These are phyloP conservation scores for Kondoa subrosea DNA, from an alignment of 768 basidiomycete genomes.

Conservation along the genomic window DNA sequence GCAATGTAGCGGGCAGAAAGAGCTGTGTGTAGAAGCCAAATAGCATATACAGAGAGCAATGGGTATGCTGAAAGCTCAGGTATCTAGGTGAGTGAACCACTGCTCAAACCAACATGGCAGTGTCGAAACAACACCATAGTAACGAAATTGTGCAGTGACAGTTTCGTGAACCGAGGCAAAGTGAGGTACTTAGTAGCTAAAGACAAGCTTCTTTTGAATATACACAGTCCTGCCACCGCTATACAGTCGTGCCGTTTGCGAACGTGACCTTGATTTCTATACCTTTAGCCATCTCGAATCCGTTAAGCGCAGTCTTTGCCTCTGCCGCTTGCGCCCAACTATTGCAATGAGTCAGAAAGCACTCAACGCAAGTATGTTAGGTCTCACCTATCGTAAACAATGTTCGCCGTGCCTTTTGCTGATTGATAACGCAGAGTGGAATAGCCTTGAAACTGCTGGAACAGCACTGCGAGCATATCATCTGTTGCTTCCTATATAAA, in stretches of 20 bases:
- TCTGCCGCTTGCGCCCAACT: conserved; percentile 54
- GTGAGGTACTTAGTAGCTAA: too few species aligned
- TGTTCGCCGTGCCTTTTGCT: conserved; percentile 52
- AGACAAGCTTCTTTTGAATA: not conserved
- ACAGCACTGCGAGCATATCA: conserved; percentile 66
- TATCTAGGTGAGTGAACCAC: too few species aligned
- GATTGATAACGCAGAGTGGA: conserved; percentile 38
- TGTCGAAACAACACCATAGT: too few species aligned
- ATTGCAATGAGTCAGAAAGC: too few species aligned
- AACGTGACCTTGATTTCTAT: conserved; percentile 68
- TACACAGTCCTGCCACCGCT: not conserved
- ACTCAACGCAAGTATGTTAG: too few species aligned
- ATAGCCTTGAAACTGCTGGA: conserved; percentile 88
- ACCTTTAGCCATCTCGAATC: conserved; percentile 69
- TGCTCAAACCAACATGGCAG: too few species aligned
- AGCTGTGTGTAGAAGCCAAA: not conserved
- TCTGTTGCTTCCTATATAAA: conserved; percentile 52
- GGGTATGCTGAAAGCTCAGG: too few species aligned
- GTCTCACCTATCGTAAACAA: conserved; percentile 57
- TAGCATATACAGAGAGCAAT: too few species aligned
- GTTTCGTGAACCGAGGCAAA: too few species aligned
- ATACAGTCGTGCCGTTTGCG: conserved; percentile 27
- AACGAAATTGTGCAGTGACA: too few species aligned
- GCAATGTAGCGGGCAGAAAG: too few species aligned
- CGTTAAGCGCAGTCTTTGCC: conserved; percentile 67